phyloP scores from a whole-genome alignment of 768 basidiomycete species.

The Leccinum truebloodii region DNA sequence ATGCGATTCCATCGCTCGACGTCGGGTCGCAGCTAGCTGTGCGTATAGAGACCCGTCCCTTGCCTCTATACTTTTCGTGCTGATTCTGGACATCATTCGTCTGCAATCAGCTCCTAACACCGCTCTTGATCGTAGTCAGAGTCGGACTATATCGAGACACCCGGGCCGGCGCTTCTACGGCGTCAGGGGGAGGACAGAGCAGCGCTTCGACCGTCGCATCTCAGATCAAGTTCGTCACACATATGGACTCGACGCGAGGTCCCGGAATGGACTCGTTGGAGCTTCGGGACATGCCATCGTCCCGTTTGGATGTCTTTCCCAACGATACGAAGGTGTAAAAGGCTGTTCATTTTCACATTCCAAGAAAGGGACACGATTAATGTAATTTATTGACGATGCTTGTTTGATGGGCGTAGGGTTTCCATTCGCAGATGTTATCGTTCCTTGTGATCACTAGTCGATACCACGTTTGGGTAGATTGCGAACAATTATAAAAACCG shows the following conservation, averaged over 20 bases:
- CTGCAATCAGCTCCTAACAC: constrained; percentile 16
- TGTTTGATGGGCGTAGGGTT: neutral
- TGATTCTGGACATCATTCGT: neutral
- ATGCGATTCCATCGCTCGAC: constrained; percentile 17
- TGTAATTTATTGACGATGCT: neutral
- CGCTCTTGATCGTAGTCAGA: constrained; percentile 20
- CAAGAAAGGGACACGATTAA: neutral
- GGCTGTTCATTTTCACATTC: neutral
- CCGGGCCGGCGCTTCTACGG: neutral
- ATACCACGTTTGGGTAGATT: neutral
- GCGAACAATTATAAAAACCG: neutral
- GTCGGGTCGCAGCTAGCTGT: constrained; percentile 23
- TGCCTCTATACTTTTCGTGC: neutral
- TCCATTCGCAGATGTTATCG: neutral
- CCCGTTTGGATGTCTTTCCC: neutral
- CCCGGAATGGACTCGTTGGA: constrained; percentile 1
- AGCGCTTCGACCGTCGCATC: neutral
- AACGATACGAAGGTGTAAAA: neutral
- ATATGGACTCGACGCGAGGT: neutral
- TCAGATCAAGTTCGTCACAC: neutral
- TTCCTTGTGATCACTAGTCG: neutral
- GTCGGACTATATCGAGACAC: constrained; percentile 10
- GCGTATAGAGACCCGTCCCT: neutral
- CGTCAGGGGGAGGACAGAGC: constrained; percentile 1
- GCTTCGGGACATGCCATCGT: neutral